Base-by-base conservation (phyloP, 768 basidiomycete species). In the Mycena pura region DNA sequence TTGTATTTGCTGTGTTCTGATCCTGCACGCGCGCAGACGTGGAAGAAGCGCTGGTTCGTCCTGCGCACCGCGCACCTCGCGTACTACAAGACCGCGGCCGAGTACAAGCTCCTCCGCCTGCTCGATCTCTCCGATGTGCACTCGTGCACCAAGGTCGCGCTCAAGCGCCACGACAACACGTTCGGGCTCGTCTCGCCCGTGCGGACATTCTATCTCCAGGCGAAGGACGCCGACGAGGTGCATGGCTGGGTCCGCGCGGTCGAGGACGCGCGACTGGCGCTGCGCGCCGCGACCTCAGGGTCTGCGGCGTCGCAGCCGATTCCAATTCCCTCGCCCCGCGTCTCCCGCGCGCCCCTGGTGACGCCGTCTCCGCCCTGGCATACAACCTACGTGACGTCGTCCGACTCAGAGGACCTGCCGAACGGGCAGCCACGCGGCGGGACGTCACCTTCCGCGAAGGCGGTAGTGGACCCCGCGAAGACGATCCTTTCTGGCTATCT, bases 31-130 rank as follows among this genome's bases (percentile, higher is more conserved):
- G 6, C 25, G n/a, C 70, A 96, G 95, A 95, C 92, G 2, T 99
- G 97, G 97, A 98, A 99, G 84, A 96, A 95, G 77, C 86, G 96
- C 21, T 99, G 96, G 96, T 99, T 99, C 68, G 97, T 99, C 2
- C 78, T 99, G 59, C 86, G 96, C 17, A 86, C 93, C 0, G 91
- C 91, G 3, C 94, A 97, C 74, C 79, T 99, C 48, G 95, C 95
- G 4, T 98, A 96, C 76, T 99, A 99, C 86, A 98, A 99, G 81
- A 94, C 86, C 46, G 89, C 91, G 29, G 91, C 92, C 57, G 96
- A 99, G 76, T 99, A 99, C 78, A 84, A 96, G 74, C 85, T 98
- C 3, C 88, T 95, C 25, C 88, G 91, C 19, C 85, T 97, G 14
- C 86, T 98, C 58, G 92, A 95, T 66, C 84, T 99, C 19, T 80